Conservation (phyloP, 371 early-diverging fungal species). For the Mortierella sp. region DNA sequence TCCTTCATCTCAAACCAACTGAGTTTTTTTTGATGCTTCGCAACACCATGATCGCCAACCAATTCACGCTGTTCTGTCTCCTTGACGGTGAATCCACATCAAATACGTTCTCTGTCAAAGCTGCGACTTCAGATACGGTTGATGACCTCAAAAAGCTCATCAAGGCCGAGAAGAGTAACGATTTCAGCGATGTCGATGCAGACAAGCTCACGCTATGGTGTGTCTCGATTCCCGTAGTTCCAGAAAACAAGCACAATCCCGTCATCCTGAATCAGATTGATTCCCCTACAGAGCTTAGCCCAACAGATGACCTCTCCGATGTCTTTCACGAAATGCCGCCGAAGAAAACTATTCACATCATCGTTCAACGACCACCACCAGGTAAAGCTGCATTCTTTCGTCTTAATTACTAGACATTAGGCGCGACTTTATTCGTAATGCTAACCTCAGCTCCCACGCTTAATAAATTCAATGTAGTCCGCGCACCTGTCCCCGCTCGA, state of each 20-base stretch:
- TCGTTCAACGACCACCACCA: too few relatives aligned
- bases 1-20: not conserved
- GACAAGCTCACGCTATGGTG: constrained; percentile 28
- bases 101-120: not conserved
- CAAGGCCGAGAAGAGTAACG: constrained; percentile 11
- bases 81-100: not conserved
- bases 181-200: constrained; percentile 11
- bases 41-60: constrained; percentile 5
- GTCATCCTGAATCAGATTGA: not conserved
- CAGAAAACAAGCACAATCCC: constrained; percentile 7
- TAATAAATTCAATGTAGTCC: too few relatives aligned
- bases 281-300: constrained; percentile 6
- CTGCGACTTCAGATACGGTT: not conserved
- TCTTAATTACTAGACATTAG: too few relatives aligned
- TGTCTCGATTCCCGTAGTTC: constrained; percentile 16
- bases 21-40: not conserved
- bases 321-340: constrained; percentile 11
- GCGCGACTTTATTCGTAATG: too few relatives aligned
- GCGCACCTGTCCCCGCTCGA: too few relatives aligned
- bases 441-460: too few relatives aligned
- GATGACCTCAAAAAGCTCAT: constrained; percentile 22
- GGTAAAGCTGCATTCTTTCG: too few relatives aligned
- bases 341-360: constrained; percentile 19
- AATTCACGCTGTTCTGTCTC: constrained; percentile 3
- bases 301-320: not conserved